Base-by-base conservation (phyloP, 164 flowering plant species). In the Vitis rotundifolia region DNA sequence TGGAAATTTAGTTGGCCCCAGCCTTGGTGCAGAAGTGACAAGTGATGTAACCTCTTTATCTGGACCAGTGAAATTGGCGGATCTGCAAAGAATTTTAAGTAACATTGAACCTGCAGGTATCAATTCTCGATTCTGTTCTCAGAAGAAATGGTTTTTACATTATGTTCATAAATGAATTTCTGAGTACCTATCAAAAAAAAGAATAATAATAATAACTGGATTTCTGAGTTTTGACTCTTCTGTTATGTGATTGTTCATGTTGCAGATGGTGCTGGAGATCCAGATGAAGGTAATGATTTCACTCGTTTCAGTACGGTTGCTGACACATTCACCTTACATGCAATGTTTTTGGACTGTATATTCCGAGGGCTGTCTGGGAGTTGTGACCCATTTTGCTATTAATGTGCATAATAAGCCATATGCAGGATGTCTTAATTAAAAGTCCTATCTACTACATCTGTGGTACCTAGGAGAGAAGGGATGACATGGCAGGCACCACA, bases 51-150 rank as follows among this genome's bases (percentile, higher is more conserved):
- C 88, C 59, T 91, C 97, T 70, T 83, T 94, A 64, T 81, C 91
- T 57, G 97, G 97, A 61, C 92, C 93, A 19, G 98, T 95, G 67
- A 89, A 83, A 71, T 72, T 95, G 79, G 91, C 80, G 71, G 98
- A 95, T 73, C 79, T 95, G 68, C 97, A 91, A 68, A 88, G 98
- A 81, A 93, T 95, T 74, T 77, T 95, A 66, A 95, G 88, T 77
- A 89, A 77, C 75, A 86, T 95, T 69, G 88, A 74, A 14, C 80
- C 94, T 53, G 71, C 85, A 71, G 97, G 97, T 92, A 81, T 49
- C 8, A 13, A 69, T 48, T 59, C 11, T 52, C 55, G 47, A 37
- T 61, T 63, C 7, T n/a, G 63, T 69, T 9, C 48, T 5, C 18
- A 28, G 18, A 26, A 51, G 6, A 31, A 51, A 49, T 12, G 14